These are phyloP conservation scores for Apophysomyces ossiformis DNA, from an alignment of 371 early-diverging fungal species.

Conservation along the genomic window DNA sequence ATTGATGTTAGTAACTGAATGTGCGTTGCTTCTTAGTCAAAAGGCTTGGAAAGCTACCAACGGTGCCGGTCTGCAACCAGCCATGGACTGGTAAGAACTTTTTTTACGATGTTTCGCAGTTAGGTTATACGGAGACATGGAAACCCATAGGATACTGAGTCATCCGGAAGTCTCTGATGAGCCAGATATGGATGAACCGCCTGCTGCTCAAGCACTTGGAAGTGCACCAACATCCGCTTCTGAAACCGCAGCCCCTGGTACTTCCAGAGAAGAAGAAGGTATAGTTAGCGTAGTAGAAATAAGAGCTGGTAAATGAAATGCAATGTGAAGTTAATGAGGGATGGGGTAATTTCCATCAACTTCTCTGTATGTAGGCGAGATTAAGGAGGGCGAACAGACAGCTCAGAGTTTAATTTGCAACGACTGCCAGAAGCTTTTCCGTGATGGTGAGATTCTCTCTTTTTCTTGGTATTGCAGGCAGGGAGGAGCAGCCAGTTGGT, in stretches of 20 bases:
- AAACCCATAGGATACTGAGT: conserved; percentile 65
- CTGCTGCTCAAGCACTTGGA: conserved; percentile 34
- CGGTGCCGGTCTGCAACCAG: conserved; percentile 83
- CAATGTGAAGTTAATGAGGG: too few relatives aligned
- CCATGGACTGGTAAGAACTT: conserved; percentile 83
- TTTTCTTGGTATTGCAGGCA: too few relatives aligned
- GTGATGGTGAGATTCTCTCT: conserved; percentile 58
- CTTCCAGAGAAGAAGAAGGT: conserved; percentile 40
- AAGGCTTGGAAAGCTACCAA: conserved; percentile 31
- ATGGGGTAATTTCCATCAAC: background rate
- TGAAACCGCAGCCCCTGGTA: conserved; percentile 21
- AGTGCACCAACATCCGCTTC: conserved; percentile 22
- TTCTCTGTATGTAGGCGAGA: conserved; percentile 56
- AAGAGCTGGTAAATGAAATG: too few relatives aligned
- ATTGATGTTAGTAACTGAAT: background rate
- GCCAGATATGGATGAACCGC: conserved; percentile 53
- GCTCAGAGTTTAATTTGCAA: conserved; percentile 85
- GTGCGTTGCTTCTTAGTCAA: background rate
- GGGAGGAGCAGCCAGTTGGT: too few relatives aligned
- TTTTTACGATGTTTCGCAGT: background rate
- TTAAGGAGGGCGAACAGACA: conserved; percentile 66
- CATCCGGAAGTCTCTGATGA: conserved; percentile 79
- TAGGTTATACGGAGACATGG: background rate
- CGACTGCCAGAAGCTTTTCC: conserved; percentile 85
- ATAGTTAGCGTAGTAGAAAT: background rate